Evolutionary conservation across 2,329 filamentous ascomycete species (phyloP), one percentile per base, ranked within the genome.

Genomic region (Botrytis pseudocinerea): DNA sequence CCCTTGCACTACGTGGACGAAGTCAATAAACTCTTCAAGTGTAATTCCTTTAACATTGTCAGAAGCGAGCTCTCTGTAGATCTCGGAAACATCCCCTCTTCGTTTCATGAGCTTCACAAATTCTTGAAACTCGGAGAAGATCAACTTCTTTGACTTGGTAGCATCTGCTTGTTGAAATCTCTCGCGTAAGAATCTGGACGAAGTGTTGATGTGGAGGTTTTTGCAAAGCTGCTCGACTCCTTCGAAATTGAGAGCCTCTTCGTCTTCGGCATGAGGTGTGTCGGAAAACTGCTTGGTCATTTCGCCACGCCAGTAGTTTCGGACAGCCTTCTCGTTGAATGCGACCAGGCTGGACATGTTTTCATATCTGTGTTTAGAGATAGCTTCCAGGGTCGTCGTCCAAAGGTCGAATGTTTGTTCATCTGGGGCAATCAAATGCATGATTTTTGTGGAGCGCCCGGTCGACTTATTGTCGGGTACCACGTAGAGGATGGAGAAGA

Each of bases 401-500:
- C 95, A 98, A 40, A 93, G 85, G 44, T 90, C 86, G 78, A 95
- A 92, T 12, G 90, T 89, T 76, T 90, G 88, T 64, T 90, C 85
- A 75, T 92, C 91, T 18, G 91, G 91, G 40, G 95, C 93, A 73
- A 98, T 90, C 69, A 99, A 87, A 82, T 98, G 94, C 85, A 98
- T 90, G 14, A 91, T 91, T 82, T 98, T 97, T 78, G 88, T 85
- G 9, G 85, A 82, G 38, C 86, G 84, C 62, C 90, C 91, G 80
- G 94, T 95, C 14, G 91, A 91, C 75, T 91, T 92, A 5, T 42
- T 40, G 77, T 94, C 92, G 0, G 92, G 90, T 54, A 93, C 88
- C 0, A 90, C 89, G 82, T 97, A 98, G 70, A 97, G 88, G 76
- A 99, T 94, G 42, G 95, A 97, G 80, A 98, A 95, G 88, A 95